Evolutionary conservation across 2,329 filamentous ascomycete genomes (phyloP).

Genomic region (Penicillium psychrosexuale): DNA sequence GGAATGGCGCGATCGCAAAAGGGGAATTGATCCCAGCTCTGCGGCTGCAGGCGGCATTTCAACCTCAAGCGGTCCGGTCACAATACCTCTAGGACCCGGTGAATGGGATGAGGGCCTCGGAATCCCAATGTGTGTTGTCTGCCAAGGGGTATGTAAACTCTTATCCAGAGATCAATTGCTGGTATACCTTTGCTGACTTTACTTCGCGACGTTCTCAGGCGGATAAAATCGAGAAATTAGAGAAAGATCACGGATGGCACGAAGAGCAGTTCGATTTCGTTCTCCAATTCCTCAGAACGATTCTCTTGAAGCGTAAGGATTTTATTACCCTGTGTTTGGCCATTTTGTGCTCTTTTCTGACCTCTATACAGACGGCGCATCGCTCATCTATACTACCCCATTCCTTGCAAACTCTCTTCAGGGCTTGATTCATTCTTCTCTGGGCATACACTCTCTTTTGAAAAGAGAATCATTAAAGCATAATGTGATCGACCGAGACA

Average conservation of each 20-base stretch:
- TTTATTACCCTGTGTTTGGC: constrained; percentile 16
- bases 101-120: constrained; percentile 92
- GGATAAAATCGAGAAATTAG: constrained; percentile 84
- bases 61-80: constrained; percentile 62
- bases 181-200: constrained; percentile 21
- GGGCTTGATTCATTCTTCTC: constrained; percentile 75
- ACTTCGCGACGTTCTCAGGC: constrained; percentile 49
- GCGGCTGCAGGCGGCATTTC: constrained; percentile 53
- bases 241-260: constrained; percentile 88
- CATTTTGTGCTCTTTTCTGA: constrained; percentile 14
- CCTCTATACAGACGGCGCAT: constrained; percentile 64
- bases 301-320: constrained; percentile 74
- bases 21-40: constrained; percentile 60
- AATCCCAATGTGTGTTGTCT: constrained; percentile 87
- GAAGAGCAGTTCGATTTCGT: constrained; percentile 97
- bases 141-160: constrained; percentile 70
- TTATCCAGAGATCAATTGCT: neutral
- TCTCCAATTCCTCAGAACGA: constrained; percentile 84
- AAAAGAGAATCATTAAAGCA: constrained; percentile 77
- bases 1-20: constrained; percentile 72
- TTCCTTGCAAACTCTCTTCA: constrained; percentile 74
- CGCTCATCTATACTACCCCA: constrained; percentile 79
- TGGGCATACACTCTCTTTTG: constrained; percentile 80
- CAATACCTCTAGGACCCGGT: constrained; percentile 76
- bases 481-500: constrained; percentile 89